Evolutionary conservation across 129 eudicot species (phyloP).

Genomic region (Flaveria robusta): DNA sequence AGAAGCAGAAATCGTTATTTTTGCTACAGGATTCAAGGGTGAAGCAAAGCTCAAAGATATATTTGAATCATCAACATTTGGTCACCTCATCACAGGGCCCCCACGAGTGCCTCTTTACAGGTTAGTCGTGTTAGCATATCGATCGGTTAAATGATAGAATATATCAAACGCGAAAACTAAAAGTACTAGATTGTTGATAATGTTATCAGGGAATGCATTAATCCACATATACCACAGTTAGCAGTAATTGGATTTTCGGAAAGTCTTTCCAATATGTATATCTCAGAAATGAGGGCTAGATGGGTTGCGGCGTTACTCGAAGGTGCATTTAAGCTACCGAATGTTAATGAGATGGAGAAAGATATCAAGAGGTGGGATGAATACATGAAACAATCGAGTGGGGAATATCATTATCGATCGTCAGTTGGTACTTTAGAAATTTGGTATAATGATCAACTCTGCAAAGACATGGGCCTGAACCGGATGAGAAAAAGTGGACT

Average conservation of each 20-base stretch:
- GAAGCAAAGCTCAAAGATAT: conserved; percentile 52
- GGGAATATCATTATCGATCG: conserved; percentile 45
- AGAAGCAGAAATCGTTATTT: conserved; percentile 53
- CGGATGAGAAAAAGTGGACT: conserved; percentile 52
- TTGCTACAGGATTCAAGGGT: conserved; percentile 71
- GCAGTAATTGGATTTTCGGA: conserved; percentile 72
- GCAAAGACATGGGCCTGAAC: conserved; percentile 60
- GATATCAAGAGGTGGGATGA: conserved; percentile 57
- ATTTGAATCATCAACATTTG: conserved; percentile 43
- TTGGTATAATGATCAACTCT: conserved; percentile 67
- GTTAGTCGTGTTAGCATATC: neutral
- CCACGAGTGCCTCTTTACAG: conserved; percentile 35
- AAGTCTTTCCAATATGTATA: conserved; percentile 53
- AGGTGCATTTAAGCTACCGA: conserved; percentile 58
- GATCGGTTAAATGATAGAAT: neutral
- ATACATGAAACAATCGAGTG: conserved; percentile 50
- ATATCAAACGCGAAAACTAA: neutral
- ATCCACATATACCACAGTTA: conserved; percentile 63
- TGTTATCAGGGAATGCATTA: conserved; percentile 46
- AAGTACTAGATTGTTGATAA: neutral
- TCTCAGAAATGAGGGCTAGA: conserved; percentile 60
- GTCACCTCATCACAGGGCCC: conserved; percentile 42
- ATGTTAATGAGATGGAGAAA: conserved; percentile 66
- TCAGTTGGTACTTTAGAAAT: conserved; percentile 52
- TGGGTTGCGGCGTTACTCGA: conserved; percentile 62